Base-by-base conservation (phyloP, 2,329 filamentous ascomycete species). In the Paraphoma sp. region DNA sequence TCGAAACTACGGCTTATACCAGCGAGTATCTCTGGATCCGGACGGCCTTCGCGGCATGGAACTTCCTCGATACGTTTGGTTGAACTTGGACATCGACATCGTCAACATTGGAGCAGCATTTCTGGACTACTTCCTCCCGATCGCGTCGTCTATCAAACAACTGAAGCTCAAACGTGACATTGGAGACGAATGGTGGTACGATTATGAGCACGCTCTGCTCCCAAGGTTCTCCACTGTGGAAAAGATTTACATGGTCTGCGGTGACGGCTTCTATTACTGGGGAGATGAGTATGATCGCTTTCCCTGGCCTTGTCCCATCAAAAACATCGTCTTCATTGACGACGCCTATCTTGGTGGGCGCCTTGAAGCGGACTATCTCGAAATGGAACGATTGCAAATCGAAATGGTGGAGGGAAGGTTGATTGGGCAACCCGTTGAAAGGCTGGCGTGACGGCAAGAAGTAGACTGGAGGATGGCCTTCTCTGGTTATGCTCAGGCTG, bases 21-120 rank as follows among this genome's bases (percentile, higher is more conserved):
- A 56, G 28, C 33, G 33, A 47, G 30, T 53, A 4, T 65, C 97
- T 97, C 16, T 86, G 89, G 3, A 92, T 89, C 80, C 97, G 93
- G 64, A 97, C 97, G 56, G 94, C 80, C 11, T 91, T 89, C 93
- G 93, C 97, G 57, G n/a, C n/a, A 9, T 23, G 0, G 44, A 52
- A n/a, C n/a, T n/a, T 12, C 45, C 30, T 30, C 48, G 54, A 11
- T 57, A 60, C 44, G 31, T 53, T 8, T 60, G 54, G 57, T 4
- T 57, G 48, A 40, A 57, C 29, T 6, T 57, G 36, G 30, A 57
- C 12, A 60, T 53, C 16, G 54, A 57, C 31, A 33, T 57, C 36
- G n/a, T 57, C 2, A 16, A 57, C 28, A 53, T 57, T 1, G 48
- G 57, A 11, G 1, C 23, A 7, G 52, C 42, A 10, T 2, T 29